phyloP scores from a whole-genome alignment of 805 yeast genomes.

The Candida patagonica region DNA sequence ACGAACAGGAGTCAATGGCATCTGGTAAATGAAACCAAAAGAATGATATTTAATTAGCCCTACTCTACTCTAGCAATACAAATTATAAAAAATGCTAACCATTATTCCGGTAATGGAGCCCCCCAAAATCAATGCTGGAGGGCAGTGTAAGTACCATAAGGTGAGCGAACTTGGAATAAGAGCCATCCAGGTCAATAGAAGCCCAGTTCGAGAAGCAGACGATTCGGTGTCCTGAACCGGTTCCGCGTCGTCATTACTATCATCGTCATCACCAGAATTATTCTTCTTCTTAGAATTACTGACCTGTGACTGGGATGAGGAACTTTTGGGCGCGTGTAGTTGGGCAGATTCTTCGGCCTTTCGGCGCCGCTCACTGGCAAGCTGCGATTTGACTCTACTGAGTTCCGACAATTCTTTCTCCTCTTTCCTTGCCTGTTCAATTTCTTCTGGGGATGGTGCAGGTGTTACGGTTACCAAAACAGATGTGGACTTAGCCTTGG shows the following conservation, averaged over 20 bases:
- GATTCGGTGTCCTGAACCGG: too few species aligned
- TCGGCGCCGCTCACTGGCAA: constrained; percentile 2
- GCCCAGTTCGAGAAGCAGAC: not conserved
- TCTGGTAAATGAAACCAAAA: not conserved
- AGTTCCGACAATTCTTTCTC: not conserved
- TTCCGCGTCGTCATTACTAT: too few species aligned
- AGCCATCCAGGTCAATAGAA: not conserved
- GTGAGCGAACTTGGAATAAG: not conserved
- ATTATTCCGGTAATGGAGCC: not conserved
- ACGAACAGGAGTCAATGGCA: constrained; percentile 35
- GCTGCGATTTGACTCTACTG: not conserved
- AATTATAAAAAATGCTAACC: not conserved
- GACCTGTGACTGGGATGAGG: too few species aligned
- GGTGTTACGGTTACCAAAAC: not conserved
- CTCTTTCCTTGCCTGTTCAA: not conserved
- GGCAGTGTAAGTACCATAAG: not conserved
- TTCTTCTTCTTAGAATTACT: too few species aligned
- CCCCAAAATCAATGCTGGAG: not conserved
- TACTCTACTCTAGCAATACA: too few species aligned
- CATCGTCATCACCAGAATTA: too few species aligned
- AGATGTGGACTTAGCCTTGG: not conserved
- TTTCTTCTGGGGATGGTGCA: not conserved
- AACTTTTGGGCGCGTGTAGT: too few species aligned
- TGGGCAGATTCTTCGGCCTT: constrained; percentile 1
- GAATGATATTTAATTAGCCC: not conserved